Percentiles rank a stretch among this genome's conserved stretches.
phyloP scores from a whole-genome alignment of 441 rosid genomes.

The Bocquillonia castaneifolia region DNA sequence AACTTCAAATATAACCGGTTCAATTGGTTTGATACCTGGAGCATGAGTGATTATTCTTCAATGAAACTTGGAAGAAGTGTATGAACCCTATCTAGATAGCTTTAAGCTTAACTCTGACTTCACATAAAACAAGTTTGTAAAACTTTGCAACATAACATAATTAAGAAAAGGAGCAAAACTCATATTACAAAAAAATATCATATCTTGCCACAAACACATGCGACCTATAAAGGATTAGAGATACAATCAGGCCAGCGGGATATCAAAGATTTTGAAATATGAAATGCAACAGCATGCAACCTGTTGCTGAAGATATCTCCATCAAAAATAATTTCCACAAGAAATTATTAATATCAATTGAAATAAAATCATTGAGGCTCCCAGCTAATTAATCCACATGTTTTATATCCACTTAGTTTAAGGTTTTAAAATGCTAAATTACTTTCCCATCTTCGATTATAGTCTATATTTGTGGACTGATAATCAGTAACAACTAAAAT shows the following conservation, averaged over 20 bases:
- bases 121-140: too few species aligned
- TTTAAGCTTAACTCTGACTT: too few species aligned
- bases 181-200: not conserved
- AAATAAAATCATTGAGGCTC: not conserved
- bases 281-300: not conserved
- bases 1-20: conserved; percentile 75
- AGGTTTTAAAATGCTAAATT: not conserved
- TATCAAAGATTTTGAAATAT: not conserved
- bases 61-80: conserved; percentile 21
- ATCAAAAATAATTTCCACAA: not conserved
- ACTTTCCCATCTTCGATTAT: not conserved
- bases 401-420: not conserved
- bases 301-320: not conserved
- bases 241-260: not conserved
- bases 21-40: conserved; percentile 88
- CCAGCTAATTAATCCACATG: not conserved
- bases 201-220: not conserved
- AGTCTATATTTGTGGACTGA: not conserved
- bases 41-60: conserved; percentile 20
- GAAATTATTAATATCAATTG: not conserved
- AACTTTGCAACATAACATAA: too few species aligned
- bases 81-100: conserved; percentile 5
- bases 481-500: not conserved
- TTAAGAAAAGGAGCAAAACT: not conserved
- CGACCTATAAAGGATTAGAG: not conserved